Conservation (phyloP, 495 filamentous ascomycete genomes). For the Xylaria grammica region DNA sequence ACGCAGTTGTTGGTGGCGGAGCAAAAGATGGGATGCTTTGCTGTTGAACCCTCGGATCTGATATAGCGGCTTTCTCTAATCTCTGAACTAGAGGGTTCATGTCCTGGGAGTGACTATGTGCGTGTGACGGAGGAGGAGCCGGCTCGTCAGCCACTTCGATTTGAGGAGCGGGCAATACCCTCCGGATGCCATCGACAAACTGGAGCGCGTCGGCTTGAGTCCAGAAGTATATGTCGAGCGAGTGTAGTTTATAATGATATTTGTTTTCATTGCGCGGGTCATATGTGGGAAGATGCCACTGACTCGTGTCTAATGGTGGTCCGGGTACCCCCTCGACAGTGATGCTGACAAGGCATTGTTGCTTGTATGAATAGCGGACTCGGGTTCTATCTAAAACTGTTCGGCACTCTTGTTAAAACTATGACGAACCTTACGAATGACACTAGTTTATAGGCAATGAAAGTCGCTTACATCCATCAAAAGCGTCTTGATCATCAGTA, state of each 20-base stretch:
- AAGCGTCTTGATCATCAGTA: slow-evolving; percentile 86
- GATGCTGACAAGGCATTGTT: slow-evolving; percentile 76
- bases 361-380: slow-evolving; percentile 76
- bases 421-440: neutral
- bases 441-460: neutral
- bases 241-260: slow-evolving; percentile 77
- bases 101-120: slow-evolving; percentile 45
- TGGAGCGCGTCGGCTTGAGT: slow-evolving; percentile 72
- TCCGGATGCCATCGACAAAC: slow-evolving; percentile 70
- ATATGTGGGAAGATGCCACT: slow-evolving; percentile 80
- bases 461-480: slow-evolving; percentile 71
- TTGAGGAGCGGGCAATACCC: slow-evolving; percentile 65
- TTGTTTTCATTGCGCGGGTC: slow-evolving; percentile 72
- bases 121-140: slow-evolving; percentile 44
- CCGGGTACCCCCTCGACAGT: slow-evolving; percentile 65
- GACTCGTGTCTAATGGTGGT: slow-evolving; percentile 46
- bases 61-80: slow-evolving; percentile 79
- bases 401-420: slow-evolving; percentile 11
- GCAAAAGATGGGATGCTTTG: slow-evolving; percentile 45
- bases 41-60: slow-evolving; percentile 51
- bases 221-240: slow-evolving; percentile 91
- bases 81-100: slow-evolving; percentile 83
- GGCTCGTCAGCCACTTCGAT: slow-evolving; percentile 64
- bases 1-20: slow-evolving; percentile 43
- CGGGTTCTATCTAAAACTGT: slow-evolving; percentile 68